A percentile compares a stretch with the other conserved stretches of the same genome.
Conservation (phyloP, 805 yeast genomes). For the Torulaspora maleeae region DNA sequence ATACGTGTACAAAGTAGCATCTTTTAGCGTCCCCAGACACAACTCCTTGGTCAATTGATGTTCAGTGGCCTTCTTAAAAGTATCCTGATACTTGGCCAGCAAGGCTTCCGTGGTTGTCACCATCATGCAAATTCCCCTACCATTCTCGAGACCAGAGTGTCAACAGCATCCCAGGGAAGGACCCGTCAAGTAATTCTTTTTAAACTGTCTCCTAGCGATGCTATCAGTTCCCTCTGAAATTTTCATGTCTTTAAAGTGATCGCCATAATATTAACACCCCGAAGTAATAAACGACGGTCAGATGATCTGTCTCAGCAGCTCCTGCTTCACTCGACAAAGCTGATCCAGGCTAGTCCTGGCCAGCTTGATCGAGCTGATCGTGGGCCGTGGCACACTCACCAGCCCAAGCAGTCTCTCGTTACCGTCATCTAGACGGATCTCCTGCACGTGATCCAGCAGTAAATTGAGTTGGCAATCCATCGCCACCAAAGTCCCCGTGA, state of each 20-base stretch:
- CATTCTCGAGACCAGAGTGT: neutral
- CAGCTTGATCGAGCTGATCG: slow-evolving; percentile 33
- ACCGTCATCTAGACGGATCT: slow-evolving; percentile 17
- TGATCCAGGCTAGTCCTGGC: slow-evolving; percentile 26
- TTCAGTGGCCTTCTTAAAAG: slow-evolving; percentile 34
- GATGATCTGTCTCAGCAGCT: slow-evolving; percentile 10
- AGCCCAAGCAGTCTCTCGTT: slow-evolving; percentile 43
- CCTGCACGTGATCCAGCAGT: slow-evolving; percentile 39
- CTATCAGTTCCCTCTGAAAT: neutral
- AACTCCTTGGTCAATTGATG: slow-evolving; percentile 44
- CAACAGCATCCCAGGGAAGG: neutral
- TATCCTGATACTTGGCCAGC: slow-evolving; percentile 21
- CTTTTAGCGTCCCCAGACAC: slow-evolving; percentile 44
- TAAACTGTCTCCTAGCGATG: neutral
- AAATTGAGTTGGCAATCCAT: slow-evolving; percentile 43
- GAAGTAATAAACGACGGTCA: slow-evolving; percentile 1
- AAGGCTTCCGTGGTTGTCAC: slow-evolving; percentile 24
- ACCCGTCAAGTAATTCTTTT: neutral
- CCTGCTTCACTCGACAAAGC: slow-evolving; percentile 12
- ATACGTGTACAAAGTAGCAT: slow-evolving; percentile 42
- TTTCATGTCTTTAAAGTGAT: neutral
- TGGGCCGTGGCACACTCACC: slow-evolving; percentile 47
- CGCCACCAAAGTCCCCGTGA: slow-evolving; percentile 41
- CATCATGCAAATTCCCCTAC: slow-evolving; percentile 3
- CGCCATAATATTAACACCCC: neutral